Percentiles rank a stretch among this genome's conserved stretches.
Conservation (phyloP, 2,329 filamentous ascomycete genomes). For the Didymella glomerata region DNA sequence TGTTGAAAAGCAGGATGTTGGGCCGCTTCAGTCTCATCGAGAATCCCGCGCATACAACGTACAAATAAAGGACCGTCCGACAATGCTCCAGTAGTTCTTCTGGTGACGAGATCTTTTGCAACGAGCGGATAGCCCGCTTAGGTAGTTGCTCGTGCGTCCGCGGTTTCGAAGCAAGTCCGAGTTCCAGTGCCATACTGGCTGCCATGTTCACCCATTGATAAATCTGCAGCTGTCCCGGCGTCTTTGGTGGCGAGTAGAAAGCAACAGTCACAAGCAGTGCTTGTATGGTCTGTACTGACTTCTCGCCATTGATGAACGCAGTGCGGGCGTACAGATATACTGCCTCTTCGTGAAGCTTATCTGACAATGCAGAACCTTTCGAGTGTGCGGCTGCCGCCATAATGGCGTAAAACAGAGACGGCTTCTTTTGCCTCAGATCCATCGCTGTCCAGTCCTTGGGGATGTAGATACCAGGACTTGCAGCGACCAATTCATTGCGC, state of each 20-base stretch:
- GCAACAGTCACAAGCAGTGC: conserved; percentile 47
- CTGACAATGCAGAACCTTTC: conserved; percentile 43
- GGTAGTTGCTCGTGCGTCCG: conserved; percentile 51
- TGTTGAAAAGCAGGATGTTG: conserved; percentile 47
- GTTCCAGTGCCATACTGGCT: conserved; percentile 48
- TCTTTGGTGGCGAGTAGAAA: conserved; percentile 47
- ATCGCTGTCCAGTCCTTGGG: conserved; percentile 43
- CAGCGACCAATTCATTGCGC: conserved; percentile 39
- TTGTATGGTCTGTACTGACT: conserved; percentile 48
- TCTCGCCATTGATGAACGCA: conserved; percentile 50
- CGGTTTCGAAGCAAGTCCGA: conserved; percentile 49
- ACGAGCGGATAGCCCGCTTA: conserved; percentile 42
- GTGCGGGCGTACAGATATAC: conserved; percentile 45
- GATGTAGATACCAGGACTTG: conserved; percentile 45
- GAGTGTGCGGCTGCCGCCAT: conserved; percentile 50
- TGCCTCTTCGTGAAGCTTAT: conserved; percentile 46
- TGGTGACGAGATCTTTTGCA: conserved; percentile 47
- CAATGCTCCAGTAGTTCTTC: conserved; percentile 49
- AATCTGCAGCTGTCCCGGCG: conserved; percentile 44
- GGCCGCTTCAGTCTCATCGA: conserved; percentile 47
- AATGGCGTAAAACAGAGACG: conserved; percentile 47
- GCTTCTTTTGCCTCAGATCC: conserved; percentile 42
- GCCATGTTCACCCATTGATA: conserved; percentile 49
- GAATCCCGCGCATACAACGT: conserved; percentile 46
- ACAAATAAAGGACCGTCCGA: conserved; percentile 44